Base-by-base conservation (phyloP, 2,329 filamentous ascomycete genomes). In the Colletotrichum destructivum region DNA sequence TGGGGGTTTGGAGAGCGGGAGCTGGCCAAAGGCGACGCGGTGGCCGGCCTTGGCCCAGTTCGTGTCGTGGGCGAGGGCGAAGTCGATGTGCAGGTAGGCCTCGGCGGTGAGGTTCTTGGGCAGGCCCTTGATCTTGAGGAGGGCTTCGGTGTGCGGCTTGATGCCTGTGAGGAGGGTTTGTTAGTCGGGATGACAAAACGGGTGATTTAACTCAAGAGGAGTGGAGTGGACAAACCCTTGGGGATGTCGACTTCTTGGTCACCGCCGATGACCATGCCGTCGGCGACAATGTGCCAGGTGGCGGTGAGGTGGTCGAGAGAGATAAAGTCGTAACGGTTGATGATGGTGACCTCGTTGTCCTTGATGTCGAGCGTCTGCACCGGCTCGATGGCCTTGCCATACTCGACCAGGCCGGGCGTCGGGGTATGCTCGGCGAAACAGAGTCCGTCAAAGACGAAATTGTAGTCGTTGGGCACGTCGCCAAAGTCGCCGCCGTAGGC, bases 401-500 rank as follows among this genome's bases (percentile, higher is more conserved):
- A 87, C 75, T 90, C 88, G 11, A 80, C 72, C 23, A 91, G 77
- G 0, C 88, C 88, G 0, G 87, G 87, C 0, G 83, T 85, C 0
- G 88, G 86, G 0, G 80, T 83, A 74, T 89, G 88, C n/a, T 84
- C 80, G 5, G 85, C 85, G 9, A 83, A 80, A 51, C 83, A 84
- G 7, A 90, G 80, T 2, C 88, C 88, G 70, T 90, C 88, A 82
- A 90, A 85, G 52, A 89, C 85, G 62, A 91, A 92, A 66, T 88
- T 88, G 1, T 81, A 82, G 75, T 91, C 89, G 73, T 91, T 89
- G 0, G 89, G 89, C 0, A 85, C 81, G 60, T 91, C 89, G 3
- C 86, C 87, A 77, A 90, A 91, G 76, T 91, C 89, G 2, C 89
- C 89, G 1, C 89, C 89, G 52, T 90, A 91, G 0, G 83, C 89